Conservation (phyloP, 257 asterid genomes). For the Anisodus acutangulus region DNA sequence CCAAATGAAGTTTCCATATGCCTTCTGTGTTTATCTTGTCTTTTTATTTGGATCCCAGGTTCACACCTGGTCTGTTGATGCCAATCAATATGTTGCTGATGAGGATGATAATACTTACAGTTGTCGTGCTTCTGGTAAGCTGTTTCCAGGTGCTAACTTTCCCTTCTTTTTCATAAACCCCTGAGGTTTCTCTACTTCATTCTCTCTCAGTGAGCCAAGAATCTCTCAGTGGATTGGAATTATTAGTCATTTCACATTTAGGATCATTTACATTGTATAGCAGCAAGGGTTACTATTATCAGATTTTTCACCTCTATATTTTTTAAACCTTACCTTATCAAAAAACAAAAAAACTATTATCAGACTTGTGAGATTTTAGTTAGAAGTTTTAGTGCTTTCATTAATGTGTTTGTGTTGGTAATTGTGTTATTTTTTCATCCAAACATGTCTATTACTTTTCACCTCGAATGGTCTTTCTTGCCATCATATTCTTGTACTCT, state of each 20-base stretch:
- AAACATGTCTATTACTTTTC: neutral
- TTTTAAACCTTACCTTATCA: no score
- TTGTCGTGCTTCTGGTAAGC: constrained; percentile 95
- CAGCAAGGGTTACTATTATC: neutral
- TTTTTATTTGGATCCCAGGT: constrained; percentile 49
- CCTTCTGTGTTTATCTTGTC: constrained; percentile 26
- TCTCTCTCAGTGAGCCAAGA: neutral
- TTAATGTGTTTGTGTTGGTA: constrained; percentile 9
- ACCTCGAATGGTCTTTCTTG: neutral
- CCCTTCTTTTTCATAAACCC: constrained; percentile 7
- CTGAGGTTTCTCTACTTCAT: constrained; percentile 19
- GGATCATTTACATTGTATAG: constrained; percentile 7
- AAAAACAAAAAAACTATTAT: neutral
- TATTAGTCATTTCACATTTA: neutral
- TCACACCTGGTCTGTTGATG: constrained; percentile 90
- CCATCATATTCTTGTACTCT: neutral
- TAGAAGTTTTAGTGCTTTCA: neutral
- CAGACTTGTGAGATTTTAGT: neutral
- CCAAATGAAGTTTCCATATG: constrained; percentile 23
- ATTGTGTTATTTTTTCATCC: neutral
- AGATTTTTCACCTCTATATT: neutral
- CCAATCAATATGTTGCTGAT: constrained; percentile 93
- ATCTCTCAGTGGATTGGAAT: neutral
- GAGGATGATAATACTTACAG: constrained; percentile 93
- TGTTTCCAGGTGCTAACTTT: constrained; percentile 32